Evolutionary conservation across 2,329 filamentous ascomycete species (phyloP).

Genomic region (Venturia asperata): DNA sequence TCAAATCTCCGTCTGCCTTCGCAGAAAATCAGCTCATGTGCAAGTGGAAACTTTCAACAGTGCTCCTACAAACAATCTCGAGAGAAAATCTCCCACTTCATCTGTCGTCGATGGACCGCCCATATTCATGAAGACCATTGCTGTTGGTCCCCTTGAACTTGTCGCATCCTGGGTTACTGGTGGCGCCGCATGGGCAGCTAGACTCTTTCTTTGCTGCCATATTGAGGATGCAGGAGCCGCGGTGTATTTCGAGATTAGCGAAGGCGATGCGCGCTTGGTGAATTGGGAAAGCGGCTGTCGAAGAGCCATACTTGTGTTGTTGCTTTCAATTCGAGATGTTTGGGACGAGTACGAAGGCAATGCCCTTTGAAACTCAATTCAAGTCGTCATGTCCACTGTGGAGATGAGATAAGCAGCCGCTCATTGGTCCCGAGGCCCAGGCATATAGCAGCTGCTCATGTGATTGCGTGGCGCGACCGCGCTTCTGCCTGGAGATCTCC

Average conservation of each 20-base stretch:
- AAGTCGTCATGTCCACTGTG: background rate
- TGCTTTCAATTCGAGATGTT: background rate
- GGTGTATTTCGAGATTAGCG: constrained; percentile 27
- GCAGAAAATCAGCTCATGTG: constrained; percentile 13
- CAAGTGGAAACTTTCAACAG: background rate
- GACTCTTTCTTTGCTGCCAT: constrained; percentile 28
- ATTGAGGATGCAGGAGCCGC: constrained; percentile 27
- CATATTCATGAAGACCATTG: constrained; percentile 99
- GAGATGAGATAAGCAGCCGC: background rate
- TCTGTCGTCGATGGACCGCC: constrained; percentile 82
- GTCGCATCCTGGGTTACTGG: constrained; percentile 73
- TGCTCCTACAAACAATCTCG: constrained; percentile 73
- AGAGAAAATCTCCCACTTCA: constrained; percentile 85
- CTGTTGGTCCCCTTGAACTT: constrained; percentile 72
- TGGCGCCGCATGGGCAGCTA: constrained; percentile 41
- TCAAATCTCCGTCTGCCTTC: constrained; percentile 85
- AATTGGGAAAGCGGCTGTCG: constrained; percentile 30
- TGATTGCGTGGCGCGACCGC: background rate
- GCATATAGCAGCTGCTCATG: background rate
- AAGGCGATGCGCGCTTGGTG: constrained; percentile 29
- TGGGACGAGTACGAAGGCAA: background rate
- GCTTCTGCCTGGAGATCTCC: constrained; percentile 7
- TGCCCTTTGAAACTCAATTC: background rate
- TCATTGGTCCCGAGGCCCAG: background rate
- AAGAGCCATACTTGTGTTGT: constrained; percentile 37